A percentile compares a stretch with the other conserved stretches of the same genome.
Evolutionary conservation across 257 asterid genomes (phyloP).

Genomic region (Avicennia marina): DNA sequence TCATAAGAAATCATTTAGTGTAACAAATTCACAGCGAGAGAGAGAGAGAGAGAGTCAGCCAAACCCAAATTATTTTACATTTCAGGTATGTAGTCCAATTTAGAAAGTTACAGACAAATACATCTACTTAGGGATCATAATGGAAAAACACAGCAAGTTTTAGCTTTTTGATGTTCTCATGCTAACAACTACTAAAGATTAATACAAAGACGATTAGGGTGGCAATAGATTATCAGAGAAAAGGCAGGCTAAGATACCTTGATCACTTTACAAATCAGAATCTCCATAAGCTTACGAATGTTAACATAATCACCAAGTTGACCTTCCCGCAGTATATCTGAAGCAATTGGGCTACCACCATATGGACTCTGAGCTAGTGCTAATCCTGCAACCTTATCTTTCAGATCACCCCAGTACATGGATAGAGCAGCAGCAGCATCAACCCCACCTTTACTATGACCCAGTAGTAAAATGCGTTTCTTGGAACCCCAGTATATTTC

Average conservation of each 20-base stretch:
- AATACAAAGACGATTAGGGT: too few species aligned
- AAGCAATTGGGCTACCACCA: constrained; percentile 97
- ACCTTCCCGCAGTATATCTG: constrained; percentile 92
- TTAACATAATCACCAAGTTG: constrained; percentile 97
- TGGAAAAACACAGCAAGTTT: neutral
- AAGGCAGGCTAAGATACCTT: constrained; percentile 47
- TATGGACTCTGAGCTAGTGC: constrained; percentile 94
- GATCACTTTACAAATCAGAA: constrained; percentile 86
- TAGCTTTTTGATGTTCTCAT: too few species aligned
- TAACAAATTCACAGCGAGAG: too few species aligned
- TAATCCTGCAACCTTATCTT: constrained; percentile 93
- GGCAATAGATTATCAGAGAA: neutral
- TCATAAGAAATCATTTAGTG: too few species aligned
- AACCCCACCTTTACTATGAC: constrained; percentile 97
- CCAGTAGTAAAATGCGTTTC: constrained; percentile 82
- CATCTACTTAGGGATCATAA: neutral
- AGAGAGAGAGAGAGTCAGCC: too few species aligned
- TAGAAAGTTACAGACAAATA: too few species aligned
- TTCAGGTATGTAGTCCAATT: too few species aligned
- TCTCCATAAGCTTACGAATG: constrained; percentile 92
- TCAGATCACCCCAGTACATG: constrained; percentile 84
- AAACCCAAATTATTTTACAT: too few species aligned
- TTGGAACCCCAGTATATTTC: constrained; percentile 94
- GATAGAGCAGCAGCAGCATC: constrained; percentile 95
- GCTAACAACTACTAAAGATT: too few species aligned